Evolutionary conservation across 2,329 filamentous ascomycete genomes (phyloP).

Genomic region (Ilyonectria robusta): DNA sequence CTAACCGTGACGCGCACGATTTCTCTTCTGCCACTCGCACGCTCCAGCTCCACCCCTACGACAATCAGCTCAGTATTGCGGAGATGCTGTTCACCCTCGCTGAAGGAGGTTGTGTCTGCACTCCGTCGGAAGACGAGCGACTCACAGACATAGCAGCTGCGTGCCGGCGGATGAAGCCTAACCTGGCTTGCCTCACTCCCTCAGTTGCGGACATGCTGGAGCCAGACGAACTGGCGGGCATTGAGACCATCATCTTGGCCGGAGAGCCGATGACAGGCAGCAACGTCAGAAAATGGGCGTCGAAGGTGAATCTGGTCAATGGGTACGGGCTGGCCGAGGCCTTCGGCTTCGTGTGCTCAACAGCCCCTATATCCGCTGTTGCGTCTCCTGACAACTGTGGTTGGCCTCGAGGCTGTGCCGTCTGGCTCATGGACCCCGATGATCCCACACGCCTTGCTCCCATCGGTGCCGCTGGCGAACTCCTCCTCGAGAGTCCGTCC

Average conservation of each 20-base stretch:
- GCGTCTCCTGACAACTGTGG: slow-evolving; percentile 11
- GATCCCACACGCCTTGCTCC: slow-evolving; percentile 27
- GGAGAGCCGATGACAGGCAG: slow-evolving; percentile 9
- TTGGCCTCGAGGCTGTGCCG: slow-evolving; percentile 30
- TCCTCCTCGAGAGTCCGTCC: slow-evolving; percentile 22
- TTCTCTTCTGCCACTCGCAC: slow-evolving; percentile 23
- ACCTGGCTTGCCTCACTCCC: slow-evolving; percentile 15
- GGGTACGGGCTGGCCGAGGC: slow-evolving; percentile 14
- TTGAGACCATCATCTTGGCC: slow-evolving; percentile 22
- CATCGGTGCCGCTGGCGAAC: slow-evolving; percentile 26
- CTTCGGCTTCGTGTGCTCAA: slow-evolving; percentile 22
- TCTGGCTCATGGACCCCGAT: slow-evolving; percentile 30
- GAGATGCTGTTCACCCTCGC: slow-evolving; percentile 13
- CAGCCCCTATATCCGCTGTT: slow-evolving; percentile 5
- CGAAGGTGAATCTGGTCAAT: slow-evolving; percentile 8
- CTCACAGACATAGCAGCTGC: slow-evolving; percentile 5
- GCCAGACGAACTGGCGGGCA: slow-evolving; percentile 12
- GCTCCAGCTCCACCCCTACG: slow-evolving; percentile 19
- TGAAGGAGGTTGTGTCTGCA: slow-evolving; percentile 20
- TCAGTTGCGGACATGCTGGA: slow-evolving; percentile 8
- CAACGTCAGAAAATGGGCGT: slow-evolving; percentile 12
- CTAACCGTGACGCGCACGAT: slow-evolving; percentile 21
- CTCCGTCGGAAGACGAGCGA: slow-evolving; percentile 22
- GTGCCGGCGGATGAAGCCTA: slow-evolving; percentile 10
- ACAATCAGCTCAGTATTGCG: neutral